Evolutionary conservation across 495 filamentous ascomycete species (phyloP).

Genomic region (Penicillium fimorum): DNA sequence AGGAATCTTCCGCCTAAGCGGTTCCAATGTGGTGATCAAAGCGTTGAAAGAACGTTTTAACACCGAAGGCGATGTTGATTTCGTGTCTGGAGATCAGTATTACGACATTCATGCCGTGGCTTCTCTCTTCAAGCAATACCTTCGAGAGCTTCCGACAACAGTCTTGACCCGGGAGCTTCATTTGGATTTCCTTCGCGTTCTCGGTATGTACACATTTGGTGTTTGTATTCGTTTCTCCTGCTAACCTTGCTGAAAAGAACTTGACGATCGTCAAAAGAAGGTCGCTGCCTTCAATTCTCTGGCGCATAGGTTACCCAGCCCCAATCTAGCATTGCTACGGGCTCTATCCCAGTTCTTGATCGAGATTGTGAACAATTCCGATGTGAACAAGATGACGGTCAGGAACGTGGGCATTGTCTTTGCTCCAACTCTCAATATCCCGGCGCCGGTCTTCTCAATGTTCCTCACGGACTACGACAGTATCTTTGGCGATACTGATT

Average conservation of each 20-base stretch:
- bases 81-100: slow-evolving; percentile 77
- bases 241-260: slow-evolving; percentile 40
- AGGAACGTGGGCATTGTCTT: slow-evolving; percentile 98
- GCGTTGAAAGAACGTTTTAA: slow-evolving; percentile 89
- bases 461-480: slow-evolving; percentile 86
- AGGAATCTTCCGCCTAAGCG: slow-evolving; percentile 93
- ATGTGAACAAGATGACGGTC: slow-evolving; percentile 96
- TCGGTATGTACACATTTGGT: slow-evolving; percentile 55
- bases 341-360: slow-evolving; percentile 85
- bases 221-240: slow-evolving; percentile 12
- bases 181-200: slow-evolving; percentile 81
- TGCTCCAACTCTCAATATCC: slow-evolving; percentile 96
- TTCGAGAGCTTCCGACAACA: slow-evolving; percentile 86
- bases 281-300: slow-evolving; percentile 77
- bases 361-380: slow-evolving; percentile 82
- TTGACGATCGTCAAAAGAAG: slow-evolving; percentile 71
- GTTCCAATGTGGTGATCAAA: slow-evolving; percentile 92
- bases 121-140: slow-evolving; percentile 88
- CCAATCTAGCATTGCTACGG: slow-evolving; percentile 75
- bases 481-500: slow-evolving; percentile 67
- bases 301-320: slow-evolving; percentile 77
- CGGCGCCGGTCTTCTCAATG: slow-evolving; percentile 88
- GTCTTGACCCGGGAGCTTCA: slow-evolving; percentile 90
- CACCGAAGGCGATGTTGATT: slow-evolving; percentile 87
- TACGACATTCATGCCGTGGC: slow-evolving; percentile 97